Percentiles rank a stretch among this genome's conserved stretches.
phyloP scores from a whole-genome alignment of 2,329 filamentous ascomycete species.

The Aspergillus sp. region DNA sequence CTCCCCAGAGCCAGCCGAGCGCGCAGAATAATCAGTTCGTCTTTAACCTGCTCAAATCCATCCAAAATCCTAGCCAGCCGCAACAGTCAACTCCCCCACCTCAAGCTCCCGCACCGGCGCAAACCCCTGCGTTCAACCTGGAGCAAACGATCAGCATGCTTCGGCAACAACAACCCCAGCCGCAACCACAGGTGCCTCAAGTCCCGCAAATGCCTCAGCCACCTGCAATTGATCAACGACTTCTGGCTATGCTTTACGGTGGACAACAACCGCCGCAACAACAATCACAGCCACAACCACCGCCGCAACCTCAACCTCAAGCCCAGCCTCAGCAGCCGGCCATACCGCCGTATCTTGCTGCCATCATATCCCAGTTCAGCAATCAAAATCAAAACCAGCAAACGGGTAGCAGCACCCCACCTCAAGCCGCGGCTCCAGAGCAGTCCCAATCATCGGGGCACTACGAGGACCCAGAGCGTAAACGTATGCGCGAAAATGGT shows the following conservation, averaged over 20 bases:
- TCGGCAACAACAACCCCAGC: constrained; percentile 29
- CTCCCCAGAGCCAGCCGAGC: constrained; percentile 18
- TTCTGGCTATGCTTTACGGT: constrained; percentile 39
- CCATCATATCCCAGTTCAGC: constrained; percentile 34
- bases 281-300: constrained; percentile 23
- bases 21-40: constrained; percentile 32
- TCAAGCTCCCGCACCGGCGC: constrained; percentile 24
- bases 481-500: constrained; percentile 36
- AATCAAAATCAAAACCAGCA: constrained; percentile 25
- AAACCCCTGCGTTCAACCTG: constrained; percentile 26
- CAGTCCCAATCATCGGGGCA: constrained; percentile 10
- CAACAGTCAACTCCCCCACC: constrained; percentile 31
- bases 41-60: constrained; percentile 41
- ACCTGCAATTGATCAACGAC: constrained; percentile 36
- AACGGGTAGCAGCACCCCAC: constrained; percentile 6
- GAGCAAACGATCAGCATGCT: constrained; percentile 43
- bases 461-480: constrained; percentile 45
- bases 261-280: constrained; percentile 34
- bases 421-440: constrained; percentile 1
- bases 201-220: constrained; percentile 28
- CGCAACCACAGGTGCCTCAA: constrained; percentile 26
- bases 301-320: constrained; percentile 21
- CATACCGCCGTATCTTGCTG: constrained; percentile 35
- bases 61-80: constrained; percentile 35
- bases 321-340: constrained; percentile 27